Evolutionary conservation across 129 eudicot genomes (phyloP).

Genomic region (Calendula officinalis): DNA sequence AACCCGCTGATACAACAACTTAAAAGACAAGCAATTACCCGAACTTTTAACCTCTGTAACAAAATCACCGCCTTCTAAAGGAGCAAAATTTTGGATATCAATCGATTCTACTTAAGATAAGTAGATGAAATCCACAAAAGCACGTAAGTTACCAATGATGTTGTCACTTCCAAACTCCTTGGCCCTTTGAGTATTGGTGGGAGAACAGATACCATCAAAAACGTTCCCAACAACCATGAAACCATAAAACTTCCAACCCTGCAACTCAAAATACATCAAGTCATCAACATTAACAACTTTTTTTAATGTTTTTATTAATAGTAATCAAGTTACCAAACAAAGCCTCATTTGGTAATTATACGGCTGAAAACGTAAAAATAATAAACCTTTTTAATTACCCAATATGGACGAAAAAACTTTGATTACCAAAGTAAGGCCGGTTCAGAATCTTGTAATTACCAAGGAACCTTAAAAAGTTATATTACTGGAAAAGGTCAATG

Average conservation of each 20-base stretch:
- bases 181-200: conserved; percentile 88
- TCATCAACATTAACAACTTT: conserved; percentile 6
- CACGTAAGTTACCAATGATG: conserved; percentile 80
- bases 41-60: conserved; percentile 24
- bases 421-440: too few species aligned
- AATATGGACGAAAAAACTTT: too few species aligned
- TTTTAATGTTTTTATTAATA: background rate
- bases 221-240: conserved; percentile 93
- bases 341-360: background rate
- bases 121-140: conserved; percentile 95
- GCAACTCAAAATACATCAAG: conserved; percentile 32
- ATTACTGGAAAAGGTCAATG: background rate
- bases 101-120: conserved; percentile 58
- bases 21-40: conserved; percentile 17
- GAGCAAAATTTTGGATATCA: conserved; percentile 31
- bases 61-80: conserved; percentile 22
- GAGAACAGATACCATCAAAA: conserved; percentile 84
- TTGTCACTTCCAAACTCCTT: conserved; percentile 90
- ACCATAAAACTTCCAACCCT: conserved; percentile 76
- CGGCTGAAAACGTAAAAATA: background rate
- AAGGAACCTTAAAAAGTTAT: too few species aligned
- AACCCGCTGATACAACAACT: conserved; percentile 27
- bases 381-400: too few species aligned
- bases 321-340: too few species aligned
- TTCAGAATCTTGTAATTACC: too few species aligned